Conservation (phyloP, 495 filamentous ascomycete species). For the Neurospora cerealis region DNA sequence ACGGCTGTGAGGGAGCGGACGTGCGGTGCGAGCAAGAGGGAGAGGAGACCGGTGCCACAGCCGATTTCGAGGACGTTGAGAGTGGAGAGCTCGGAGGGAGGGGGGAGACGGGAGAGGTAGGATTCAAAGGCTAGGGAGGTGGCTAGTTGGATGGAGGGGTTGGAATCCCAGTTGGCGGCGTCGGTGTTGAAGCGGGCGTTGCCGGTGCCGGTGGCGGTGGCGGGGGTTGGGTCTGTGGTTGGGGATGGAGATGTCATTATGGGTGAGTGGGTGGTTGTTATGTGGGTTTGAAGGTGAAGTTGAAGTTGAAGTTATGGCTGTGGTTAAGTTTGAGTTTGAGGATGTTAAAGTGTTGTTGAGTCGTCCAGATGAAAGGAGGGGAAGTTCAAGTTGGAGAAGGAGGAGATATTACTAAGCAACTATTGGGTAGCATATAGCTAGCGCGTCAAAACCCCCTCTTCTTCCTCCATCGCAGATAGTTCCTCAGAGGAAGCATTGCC, state of each 20-base stretch:
- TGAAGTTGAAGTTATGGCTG: neutral
- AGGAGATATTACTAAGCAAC: neutral
- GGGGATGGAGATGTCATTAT: neutral
- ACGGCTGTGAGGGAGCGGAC: slow-evolving; percentile 36
- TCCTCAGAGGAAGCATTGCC: too few species aligned
- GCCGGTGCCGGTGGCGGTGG: neutral
- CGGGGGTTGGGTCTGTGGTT: neutral
- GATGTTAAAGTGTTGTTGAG: neutral
- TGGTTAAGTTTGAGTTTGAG: neutral
- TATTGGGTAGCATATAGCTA: neutral
- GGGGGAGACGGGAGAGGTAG: slow-evolving; percentile 18
- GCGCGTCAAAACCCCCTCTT: neutral
- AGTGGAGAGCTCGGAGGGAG: neutral
- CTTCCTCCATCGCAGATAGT: neutral
- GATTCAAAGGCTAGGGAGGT: slow-evolving; percentile 20
- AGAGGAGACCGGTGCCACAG: slow-evolving; percentile 47
- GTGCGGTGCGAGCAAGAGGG: slow-evolving; percentile 33
- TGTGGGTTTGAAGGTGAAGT: neutral
- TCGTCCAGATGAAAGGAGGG: neutral
- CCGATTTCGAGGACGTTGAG: slow-evolving; percentile 45
- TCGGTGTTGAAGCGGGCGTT: slow-evolving; percentile 31
- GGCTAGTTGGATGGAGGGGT: slow-evolving; percentile 25
- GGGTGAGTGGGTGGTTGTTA: neutral
- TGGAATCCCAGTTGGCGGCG: slow-evolving; percentile 29
- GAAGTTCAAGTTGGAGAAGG: neutral